Conservation (phyloP, 2,329 filamentous ascomycete genomes). For the Kalaharituber pfeilii region DNA sequence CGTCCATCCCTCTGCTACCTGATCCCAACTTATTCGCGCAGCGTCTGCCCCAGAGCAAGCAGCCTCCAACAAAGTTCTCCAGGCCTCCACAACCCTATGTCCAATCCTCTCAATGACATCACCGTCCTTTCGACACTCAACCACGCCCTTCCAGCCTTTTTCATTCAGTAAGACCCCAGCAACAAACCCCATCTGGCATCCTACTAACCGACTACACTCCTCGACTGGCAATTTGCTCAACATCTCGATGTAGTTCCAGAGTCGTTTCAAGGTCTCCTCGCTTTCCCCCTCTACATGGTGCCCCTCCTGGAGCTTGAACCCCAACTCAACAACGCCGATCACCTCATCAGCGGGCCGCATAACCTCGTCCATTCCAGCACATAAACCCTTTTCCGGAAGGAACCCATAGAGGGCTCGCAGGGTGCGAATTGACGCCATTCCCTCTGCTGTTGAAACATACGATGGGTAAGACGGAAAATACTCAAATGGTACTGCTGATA, state of each 20-base stretch:
- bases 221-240: background rate
- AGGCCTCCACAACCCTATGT: background rate
- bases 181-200: background rate
- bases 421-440: slow-evolving; percentile 27
- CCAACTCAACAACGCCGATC: background rate
- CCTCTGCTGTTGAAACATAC: slow-evolving; percentile 24
- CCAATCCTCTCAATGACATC: background rate
- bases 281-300: background rate
- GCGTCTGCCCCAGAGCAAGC: background rate
- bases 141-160: background rate
- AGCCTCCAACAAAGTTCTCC: background rate
- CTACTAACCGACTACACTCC: background rate
- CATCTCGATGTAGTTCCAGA: background rate
- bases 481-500: slow-evolving; percentile 29
- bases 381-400: slow-evolving; percentile 24
- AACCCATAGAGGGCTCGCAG: slow-evolving; percentile 30
- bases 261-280: background rate
- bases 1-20: background rate
- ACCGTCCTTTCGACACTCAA: background rate
- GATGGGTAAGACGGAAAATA: slow-evolving; percentile 26
- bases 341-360: slow-evolving; percentile 10
- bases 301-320: background rate
- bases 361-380: slow-evolving; percentile 30
- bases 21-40: background rate
- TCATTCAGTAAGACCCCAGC: background rate